These are phyloP conservation scores for Talaromyces sp. DNA, from an alignment of 2,329 filamentous ascomycete species.

Conservation along the genomic window DNA sequence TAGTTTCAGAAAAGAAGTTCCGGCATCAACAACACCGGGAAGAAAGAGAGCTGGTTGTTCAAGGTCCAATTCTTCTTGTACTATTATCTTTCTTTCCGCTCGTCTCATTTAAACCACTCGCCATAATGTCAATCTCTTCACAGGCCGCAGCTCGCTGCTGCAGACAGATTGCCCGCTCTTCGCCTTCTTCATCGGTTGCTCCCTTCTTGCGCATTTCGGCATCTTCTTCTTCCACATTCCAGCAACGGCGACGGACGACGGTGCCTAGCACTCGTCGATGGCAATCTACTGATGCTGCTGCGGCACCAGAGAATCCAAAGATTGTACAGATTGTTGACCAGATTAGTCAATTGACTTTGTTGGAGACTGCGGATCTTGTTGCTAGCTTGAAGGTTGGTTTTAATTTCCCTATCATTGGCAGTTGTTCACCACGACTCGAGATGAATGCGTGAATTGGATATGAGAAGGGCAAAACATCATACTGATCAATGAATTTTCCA, in stretches of 20 bases:
- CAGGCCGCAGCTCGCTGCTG: conserved; percentile 40
- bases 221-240: conserved; percentile 36
- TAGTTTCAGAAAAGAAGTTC: conserved; percentile 14
- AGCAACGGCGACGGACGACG: conserved; percentile 26
- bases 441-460: too few species aligned
- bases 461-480: background rate
- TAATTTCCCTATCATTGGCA: background rate
- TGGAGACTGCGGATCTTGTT: conserved; percentile 96
- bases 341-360: conserved; percentile 93
- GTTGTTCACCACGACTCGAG: background rate
- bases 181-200: conserved; percentile 27
- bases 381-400: conserved; percentile 80
- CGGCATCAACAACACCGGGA: conserved; percentile 8
- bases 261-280: conserved; percentile 59
- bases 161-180: conserved; percentile 39
- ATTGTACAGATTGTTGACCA: conserved; percentile 93
- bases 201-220: conserved; percentile 34
- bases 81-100: conserved; percentile 3
- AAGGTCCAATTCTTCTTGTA: background rate
- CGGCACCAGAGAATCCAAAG: conserved; percentile 69
- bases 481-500: background rate
- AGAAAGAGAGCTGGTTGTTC: background rate
- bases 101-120: background rate
- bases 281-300: conserved; percentile 72
- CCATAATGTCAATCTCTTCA: conserved; percentile 38